Conservation (phyloP, 2,329 filamentous ascomycete genomes). For the Hypoxylon sp. region DNA sequence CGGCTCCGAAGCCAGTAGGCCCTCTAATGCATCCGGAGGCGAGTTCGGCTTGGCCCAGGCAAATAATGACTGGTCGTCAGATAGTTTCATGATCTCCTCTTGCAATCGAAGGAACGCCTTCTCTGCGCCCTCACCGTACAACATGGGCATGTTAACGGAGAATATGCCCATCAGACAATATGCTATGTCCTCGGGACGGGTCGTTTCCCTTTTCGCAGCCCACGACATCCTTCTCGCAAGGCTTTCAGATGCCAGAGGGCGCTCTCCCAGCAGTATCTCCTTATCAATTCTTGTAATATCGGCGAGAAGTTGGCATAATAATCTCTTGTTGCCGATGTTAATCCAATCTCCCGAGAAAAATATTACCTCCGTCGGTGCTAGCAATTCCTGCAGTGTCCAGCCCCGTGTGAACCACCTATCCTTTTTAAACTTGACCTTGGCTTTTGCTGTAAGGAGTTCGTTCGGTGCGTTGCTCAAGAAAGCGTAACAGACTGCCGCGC, state of each 20-base stretch:
- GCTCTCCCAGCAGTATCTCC: conserved; percentile 22
- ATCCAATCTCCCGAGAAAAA: conserved; percentile 34
- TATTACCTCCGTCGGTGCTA: conserved; percentile 24
- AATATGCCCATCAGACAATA: conserved; percentile 40
- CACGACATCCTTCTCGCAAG: conserved; percentile 33
- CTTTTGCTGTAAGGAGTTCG: conserved; percentile 22
- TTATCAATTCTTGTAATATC: conserved; percentile 30
- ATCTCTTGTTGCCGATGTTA: conserved; percentile 30
- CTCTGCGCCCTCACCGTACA: conserved; percentile 36
- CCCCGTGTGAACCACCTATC: conserved; percentile 24
- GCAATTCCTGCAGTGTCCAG: conserved; percentile 31
- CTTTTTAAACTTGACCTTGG: conserved; percentile 8
- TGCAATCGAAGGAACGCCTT: conserved; percentile 38
- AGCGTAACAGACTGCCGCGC: conserved; percentile 45
- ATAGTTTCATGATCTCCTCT: conserved; percentile 39
- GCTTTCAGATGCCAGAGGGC: conserved; percentile 24
- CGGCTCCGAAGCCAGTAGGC: conserved; percentile 64
- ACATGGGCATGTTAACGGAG: conserved; percentile 38
- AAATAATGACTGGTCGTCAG: conserved; percentile 35
- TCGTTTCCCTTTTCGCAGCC: conserved; percentile 33
- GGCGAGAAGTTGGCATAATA: conserved; percentile 19
- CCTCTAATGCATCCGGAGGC: conserved; percentile 49
- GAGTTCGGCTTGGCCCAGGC: conserved; percentile 31
- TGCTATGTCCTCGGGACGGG: conserved; percentile 31
- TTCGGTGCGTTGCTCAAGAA: conserved; percentile 42